phyloP scores from a whole-genome alignment of 306 rosid genomes.

The Luffa acutangula region DNA sequence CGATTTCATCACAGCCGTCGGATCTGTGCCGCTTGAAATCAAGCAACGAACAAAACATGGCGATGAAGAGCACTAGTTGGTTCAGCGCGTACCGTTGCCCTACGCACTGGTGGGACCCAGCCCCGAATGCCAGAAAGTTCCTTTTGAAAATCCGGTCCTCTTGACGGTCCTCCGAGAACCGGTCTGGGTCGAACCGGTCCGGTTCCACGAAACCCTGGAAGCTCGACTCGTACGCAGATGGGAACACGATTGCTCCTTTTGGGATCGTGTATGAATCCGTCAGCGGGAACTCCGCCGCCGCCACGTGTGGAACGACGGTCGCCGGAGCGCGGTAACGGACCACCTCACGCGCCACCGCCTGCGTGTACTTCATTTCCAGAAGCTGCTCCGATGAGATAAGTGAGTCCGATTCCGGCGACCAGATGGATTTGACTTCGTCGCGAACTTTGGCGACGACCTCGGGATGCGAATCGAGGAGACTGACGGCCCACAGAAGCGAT shows the following conservation, averaged over 20 bases:
- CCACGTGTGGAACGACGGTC: constrained; percentile 71
- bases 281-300: constrained; percentile 41
- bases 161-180: constrained; percentile 59
- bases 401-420: constrained; percentile 52
- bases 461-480: constrained; percentile 59
- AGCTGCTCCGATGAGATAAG: constrained; percentile 50
- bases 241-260: constrained; percentile 75
- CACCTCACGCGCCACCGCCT: constrained; percentile 89
- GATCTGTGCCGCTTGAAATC: constrained; percentile 66
- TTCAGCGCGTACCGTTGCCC: constrained; percentile 86
- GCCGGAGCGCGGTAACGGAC: constrained; percentile 71
- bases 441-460: constrained; percentile 45
- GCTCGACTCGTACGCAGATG: constrained; percentile 66
- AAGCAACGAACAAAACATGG: constrained; percentile 56
- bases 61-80: constrained; percentile 75
- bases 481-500: constrained; percentile 81
- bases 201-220: constrained; percentile 73
- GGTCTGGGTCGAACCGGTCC: constrained; percentile 76
- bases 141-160: constrained; percentile 59
- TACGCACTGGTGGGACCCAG: constrained; percentile 88
- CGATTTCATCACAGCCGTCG: constrained; percentile 84
- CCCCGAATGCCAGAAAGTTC: constrained; percentile 75
- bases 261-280: constrained; percentile 53
- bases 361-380: constrained; percentile 58
- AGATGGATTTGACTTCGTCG: constrained; percentile 36